Conservation (phyloP, 78 protist species). For the Andalucia godoyi region DNA sequence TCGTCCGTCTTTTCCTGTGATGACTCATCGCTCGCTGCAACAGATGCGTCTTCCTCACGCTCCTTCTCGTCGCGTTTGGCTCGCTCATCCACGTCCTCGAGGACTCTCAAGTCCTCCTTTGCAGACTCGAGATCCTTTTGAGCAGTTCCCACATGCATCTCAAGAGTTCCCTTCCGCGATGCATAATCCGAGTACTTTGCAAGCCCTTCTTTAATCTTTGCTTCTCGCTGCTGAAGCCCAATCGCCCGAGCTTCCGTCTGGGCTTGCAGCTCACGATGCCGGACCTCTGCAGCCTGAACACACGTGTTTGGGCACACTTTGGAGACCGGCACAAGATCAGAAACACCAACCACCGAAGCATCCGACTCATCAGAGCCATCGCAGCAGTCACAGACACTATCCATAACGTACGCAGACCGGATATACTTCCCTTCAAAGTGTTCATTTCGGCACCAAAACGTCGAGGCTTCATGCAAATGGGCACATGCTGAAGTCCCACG, state of each 20-base stretch:
- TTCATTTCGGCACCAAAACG: constrained; percentile 44
- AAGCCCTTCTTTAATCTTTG: neutral
- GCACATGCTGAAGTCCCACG: constrained; percentile 57
- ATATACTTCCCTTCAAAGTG: constrained; percentile 18
- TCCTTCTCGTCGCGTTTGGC: neutral
- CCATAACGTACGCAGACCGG: constrained; percentile 46
- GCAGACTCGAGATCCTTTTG: too few relatives aligned
- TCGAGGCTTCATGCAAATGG: neutral
- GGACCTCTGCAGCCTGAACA: neutral
- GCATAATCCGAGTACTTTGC: neutral
- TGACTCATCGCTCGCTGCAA: too few relatives aligned
- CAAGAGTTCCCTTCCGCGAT: neutral
- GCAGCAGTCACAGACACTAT: constrained; percentile 67
- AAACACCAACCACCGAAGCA: too few relatives aligned
- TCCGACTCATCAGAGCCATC: constrained; percentile 31
- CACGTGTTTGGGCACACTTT: constrained; percentile 5
- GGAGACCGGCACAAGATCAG: too few relatives aligned
- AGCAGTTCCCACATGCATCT: too few relatives aligned
- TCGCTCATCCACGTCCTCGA: neutral
- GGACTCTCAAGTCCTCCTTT: too few relatives aligned
- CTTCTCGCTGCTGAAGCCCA: neutral
- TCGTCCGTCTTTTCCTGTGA: neutral
- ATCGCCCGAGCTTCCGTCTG: neutral
- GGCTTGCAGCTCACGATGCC: neutral
- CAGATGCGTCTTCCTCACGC: neutral